Evolutionary conservation across 768 basidiomycete species (phyloP), one percentile per base, ranked within the genome.

Genomic region (Cystofilobasidium ferigula): DNA sequence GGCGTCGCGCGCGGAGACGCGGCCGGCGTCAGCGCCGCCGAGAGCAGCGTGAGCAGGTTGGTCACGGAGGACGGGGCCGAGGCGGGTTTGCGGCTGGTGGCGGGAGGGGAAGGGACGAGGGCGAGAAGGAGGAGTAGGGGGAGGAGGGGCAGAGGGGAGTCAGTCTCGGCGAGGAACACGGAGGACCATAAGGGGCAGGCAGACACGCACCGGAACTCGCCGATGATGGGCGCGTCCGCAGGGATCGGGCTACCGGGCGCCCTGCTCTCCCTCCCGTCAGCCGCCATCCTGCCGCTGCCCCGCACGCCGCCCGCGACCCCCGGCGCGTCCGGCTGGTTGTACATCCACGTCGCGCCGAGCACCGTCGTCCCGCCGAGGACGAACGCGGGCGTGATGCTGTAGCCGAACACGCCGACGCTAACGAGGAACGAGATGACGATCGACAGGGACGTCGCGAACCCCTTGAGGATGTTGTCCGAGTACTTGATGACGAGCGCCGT

Each of bases 401-500:
- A 91, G 75, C 87, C 79, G 81, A 98, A 97, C 42, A 97, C 83
- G 26, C 84, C 84, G 61, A 95, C 86, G 6, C 88, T 91, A 2
- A 88, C 91, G 63, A 92, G 80, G 83, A 95, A 98, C 30, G 91
- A 92, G 69, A 97, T 84, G 73, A 97, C 85, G 75, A 97, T 97
- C 77, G 86, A 88, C 69, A 98, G 80, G 69, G 86, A 88, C 5
- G 94, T 97, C 14, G 94, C 94, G 73, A 98, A 97, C 38, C 94
- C 94, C 77, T 92, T 91, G 74, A 87, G 80, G 70, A 75, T 76
- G 64, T 92, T 93, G 75, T 89, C 89, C 56, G 88, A 85, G 75
- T 93, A 92, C 73, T 92, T 88, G 82, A 94, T 94, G 43, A 94
- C 92, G 76, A 94, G 78, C 2, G 92, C 92, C 7, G 92, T 95